Conservation (phyloP, 1,284 basidiomycete species). For the Sporisorium iseilematis-ciliati region DNA sequence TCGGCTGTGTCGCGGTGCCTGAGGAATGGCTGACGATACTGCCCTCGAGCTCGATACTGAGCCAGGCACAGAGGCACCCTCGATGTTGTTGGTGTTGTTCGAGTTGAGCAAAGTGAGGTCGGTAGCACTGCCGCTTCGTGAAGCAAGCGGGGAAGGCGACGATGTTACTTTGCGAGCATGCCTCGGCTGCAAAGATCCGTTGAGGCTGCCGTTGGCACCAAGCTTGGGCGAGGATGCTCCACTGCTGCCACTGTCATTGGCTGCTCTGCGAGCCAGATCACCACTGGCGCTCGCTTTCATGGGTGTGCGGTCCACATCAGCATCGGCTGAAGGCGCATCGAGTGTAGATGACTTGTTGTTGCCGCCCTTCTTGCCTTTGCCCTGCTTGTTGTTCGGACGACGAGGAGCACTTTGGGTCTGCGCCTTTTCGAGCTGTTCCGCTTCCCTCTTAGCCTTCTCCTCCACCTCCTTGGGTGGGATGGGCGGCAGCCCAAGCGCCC, state of each 20-base stretch:
- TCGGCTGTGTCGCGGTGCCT: slow-evolving; percentile 36
- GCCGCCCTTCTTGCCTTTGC: slow-evolving; percentile 23
- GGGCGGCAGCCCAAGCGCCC: slow-evolving; percentile 70
- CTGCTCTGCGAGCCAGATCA: slow-evolving; percentile 13
- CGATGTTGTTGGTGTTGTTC: slow-evolving; percentile 5
- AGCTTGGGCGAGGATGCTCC: slow-evolving; percentile 19
- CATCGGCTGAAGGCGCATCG: slow-evolving; percentile 3
- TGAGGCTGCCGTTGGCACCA: slow-evolving; percentile 6
- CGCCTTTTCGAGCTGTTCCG: slow-evolving; percentile 38
- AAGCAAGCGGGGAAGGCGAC: slow-evolving; percentile 42
- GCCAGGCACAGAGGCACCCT: slow-evolving; percentile 1
- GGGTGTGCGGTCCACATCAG: slow-evolving; percentile 34
- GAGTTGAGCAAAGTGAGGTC: slow-evolving; percentile 30
- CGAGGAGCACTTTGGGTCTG: slow-evolving; percentile 5
- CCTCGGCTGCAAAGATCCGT: slow-evolving; percentile 15
- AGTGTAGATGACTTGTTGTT: slow-evolving; percentile 20
- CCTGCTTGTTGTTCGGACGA: slow-evolving; percentile 13
- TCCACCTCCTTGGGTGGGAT: slow-evolving; percentile 55
- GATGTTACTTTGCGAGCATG: slow-evolving; percentile 19
- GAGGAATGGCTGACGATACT: slow-evolving; percentile 19
- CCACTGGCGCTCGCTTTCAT: slow-evolving; percentile 37
- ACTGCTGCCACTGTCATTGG: slow-evolving; percentile 20
- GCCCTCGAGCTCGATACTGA: slow-evolving; percentile 22
- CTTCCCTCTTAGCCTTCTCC: slow-evolving; percentile 32
- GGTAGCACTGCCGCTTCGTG: slow-evolving; percentile 35